Evolutionary conservation across 179 eudicot species (phyloP), one percentile per base, ranked within the genome.

Genomic region (Silene vulgaris): DNA sequence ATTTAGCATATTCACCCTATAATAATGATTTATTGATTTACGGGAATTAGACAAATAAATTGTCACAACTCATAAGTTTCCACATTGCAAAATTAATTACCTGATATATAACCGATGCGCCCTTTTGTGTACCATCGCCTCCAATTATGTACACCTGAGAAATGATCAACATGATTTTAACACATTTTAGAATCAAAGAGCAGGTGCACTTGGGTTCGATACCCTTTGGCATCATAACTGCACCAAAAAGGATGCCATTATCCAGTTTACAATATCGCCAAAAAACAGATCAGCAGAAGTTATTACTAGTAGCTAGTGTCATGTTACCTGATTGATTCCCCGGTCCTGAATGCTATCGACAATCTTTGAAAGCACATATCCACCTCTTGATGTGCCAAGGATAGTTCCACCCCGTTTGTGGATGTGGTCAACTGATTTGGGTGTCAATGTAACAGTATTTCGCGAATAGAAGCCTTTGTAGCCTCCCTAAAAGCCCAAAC

Each of bases 91-190:
- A 66, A 65, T 45, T 23, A 70, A 50, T 62, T 83, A 90, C 96
- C 98, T 92, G 89, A 78, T 79, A 90, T 48, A 92, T 89, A 19
- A 84, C 88, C 8, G 96, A 86, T 61, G 96, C 97, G 66, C 97
- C 98, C 77, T 76, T 88, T 54, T 92, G 97, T 72, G 98, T 94
- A 28, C 97, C 98, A 79, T 94, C 96, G 50, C 98, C 98, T 80
- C 98, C 98, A 82, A 94, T 94, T 40, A 94, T 90, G 75, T 92
- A 94, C 69, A 94, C 98, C 98, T 94, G 54, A 75, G 5, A 71
- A 13, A 69, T 1, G 26, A 28, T 17, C 64, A 69, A 14, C 73
- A 71, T 30, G 28, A 54, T 71, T 26, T 52, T 29, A 71, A 35
- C 63, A 72, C 8, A 23, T 76, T 21, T 76, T 21, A 21, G 6